phyloP scores from a whole-genome alignment of 805 yeast species.

The Kockiozyma suomiensis region DNA sequence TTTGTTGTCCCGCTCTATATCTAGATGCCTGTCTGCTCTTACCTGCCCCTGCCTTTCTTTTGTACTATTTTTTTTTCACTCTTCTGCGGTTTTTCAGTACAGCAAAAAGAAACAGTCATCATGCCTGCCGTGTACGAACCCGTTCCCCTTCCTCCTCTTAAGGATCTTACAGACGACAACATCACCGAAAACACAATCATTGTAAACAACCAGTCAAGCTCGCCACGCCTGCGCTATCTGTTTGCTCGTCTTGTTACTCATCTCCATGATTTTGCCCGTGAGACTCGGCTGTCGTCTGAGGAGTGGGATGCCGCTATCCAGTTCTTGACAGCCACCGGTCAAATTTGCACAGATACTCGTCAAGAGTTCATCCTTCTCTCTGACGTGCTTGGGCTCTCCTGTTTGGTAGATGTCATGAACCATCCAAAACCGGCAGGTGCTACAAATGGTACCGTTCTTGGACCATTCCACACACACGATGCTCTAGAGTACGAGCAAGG shows the following conservation, averaged over 20 bases:
- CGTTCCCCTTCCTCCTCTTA: conserved; percentile 13
- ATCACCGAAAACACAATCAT: conserved; percentile 33
- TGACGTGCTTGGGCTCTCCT: conserved; percentile 44
- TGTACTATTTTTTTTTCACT: too few species aligned
- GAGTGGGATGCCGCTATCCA: conserved; percentile 45
- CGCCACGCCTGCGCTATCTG: conserved; percentile 19
- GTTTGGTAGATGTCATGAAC: conserved; percentile 42
- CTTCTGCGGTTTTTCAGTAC: too few species aligned
- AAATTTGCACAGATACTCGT: conserved; percentile 42
- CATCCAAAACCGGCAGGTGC: conserved; percentile 34
- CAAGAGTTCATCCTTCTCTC: conserved; percentile 45
- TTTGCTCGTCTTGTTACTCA: conserved; percentile 41
- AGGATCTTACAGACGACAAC: conserved; percentile 32
- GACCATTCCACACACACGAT: conserved; percentile 45
- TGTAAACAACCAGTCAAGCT: conserved; percentile 17
- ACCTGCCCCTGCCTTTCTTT: too few species aligned
- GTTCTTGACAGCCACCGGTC: conserved; percentile 43
- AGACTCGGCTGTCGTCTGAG: conserved; percentile 43
- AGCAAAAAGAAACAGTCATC: background rate
- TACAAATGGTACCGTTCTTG: conserved; percentile 44
- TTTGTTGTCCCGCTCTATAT: background rate
- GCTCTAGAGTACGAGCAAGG: conserved; percentile 42
- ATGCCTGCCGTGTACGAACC: background rate
- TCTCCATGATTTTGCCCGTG: conserved; percentile 46
- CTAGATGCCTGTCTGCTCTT: too few species aligned